Percentiles rank a stretch among this genome's conserved stretches.
phyloP scores from a whole-genome alignment of 805 yeast species.

The Wickerhamomyces xylosicus region DNA sequence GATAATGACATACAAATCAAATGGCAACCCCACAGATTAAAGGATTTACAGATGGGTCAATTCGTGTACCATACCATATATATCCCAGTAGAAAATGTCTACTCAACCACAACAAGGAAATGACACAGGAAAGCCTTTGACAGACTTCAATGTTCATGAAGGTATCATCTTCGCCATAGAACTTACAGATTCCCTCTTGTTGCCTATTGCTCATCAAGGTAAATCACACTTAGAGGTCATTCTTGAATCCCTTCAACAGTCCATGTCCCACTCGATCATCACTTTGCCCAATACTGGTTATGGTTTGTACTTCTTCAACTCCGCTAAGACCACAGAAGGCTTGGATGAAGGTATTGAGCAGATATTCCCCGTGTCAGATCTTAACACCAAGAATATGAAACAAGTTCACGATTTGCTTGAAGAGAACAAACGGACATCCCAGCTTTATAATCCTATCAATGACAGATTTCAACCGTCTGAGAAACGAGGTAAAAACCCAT shows the following conservation, averaged over 20 bases:
- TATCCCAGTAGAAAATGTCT: too few relatives aligned
- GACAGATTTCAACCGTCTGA: slow-evolving; percentile 21
- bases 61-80: too few relatives aligned
- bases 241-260: slow-evolving; percentile 44
- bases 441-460: slow-evolving; percentile 16
- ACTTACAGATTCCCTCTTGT: slow-evolving; percentile 35
- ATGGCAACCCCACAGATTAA: too few relatives aligned
- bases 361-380: slow-evolving; percentile 41
- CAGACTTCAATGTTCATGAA: slow-evolving; percentile 39
- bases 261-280: slow-evolving; percentile 57
- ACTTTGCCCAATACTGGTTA: slow-evolving; percentile 60
- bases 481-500: slow-evolving; percentile 18
- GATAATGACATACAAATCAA: too few relatives aligned
- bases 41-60: too few relatives aligned
- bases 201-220: slow-evolving; percentile 24
- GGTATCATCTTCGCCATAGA: slow-evolving; percentile 59
- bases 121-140: too few relatives aligned
- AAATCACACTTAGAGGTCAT: slow-evolving; percentile 40
- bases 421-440: slow-evolving; percentile 24
- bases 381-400: slow-evolving; percentile 51
- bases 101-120: too few relatives aligned
- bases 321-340: slow-evolving; percentile 24
- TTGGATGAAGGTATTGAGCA: slow-evolving; percentile 34
- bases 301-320: slow-evolving; percentile 60
- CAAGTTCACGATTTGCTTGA: slow-evolving; percentile 37